Evolutionary conservation across 202 grass and related monocot species (phyloP).

Genomic region (Eragrostis tef): DNA sequence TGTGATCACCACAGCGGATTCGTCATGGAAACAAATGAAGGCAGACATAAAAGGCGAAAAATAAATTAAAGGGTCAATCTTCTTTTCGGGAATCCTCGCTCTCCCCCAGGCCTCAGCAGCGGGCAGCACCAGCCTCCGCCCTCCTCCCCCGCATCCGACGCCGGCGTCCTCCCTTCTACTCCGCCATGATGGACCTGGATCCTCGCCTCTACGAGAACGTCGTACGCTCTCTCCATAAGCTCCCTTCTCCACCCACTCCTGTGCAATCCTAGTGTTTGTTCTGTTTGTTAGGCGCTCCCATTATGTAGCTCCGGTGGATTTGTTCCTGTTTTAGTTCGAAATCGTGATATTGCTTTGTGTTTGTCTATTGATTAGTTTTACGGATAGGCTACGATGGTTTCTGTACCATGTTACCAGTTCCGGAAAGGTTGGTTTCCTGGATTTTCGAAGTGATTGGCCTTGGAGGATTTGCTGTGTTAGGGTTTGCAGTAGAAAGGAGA

Average conservation of each 20-base stretch:
- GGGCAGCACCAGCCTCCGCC: too few species aligned
- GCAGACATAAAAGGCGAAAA: too few species aligned
- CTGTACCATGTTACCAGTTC: not conserved
- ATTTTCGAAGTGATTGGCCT: not conserved
- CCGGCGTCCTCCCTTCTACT: conserved; percentile 8
- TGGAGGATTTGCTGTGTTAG: conserved; percentile 30
- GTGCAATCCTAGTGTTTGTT: not conserved
- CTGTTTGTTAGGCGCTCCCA: not conserved
- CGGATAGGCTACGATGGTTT: not conserved
- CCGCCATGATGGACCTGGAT: conserved; percentile 82
- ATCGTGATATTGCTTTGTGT: not conserved
- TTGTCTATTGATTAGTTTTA: not conserved
- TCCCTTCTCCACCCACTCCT: not conserved
- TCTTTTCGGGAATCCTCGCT: too few species aligned
- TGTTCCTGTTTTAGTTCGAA: not conserved
- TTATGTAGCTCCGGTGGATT: conserved; percentile 13
- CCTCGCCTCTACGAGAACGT: conserved; percentile 77
- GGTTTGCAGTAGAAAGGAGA: conserved; percentile 2
- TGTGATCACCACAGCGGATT: too few species aligned
- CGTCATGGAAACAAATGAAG: too few species aligned
- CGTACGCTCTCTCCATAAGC: conserved; percentile 47
- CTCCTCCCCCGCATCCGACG: conserved; percentile 38
- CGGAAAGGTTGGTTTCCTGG: not conserved
- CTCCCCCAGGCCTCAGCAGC: too few species aligned
- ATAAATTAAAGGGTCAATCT: too few species aligned